Conservation (phyloP, 23 red algal species). For the Gracilaria gracilis region DNA sequence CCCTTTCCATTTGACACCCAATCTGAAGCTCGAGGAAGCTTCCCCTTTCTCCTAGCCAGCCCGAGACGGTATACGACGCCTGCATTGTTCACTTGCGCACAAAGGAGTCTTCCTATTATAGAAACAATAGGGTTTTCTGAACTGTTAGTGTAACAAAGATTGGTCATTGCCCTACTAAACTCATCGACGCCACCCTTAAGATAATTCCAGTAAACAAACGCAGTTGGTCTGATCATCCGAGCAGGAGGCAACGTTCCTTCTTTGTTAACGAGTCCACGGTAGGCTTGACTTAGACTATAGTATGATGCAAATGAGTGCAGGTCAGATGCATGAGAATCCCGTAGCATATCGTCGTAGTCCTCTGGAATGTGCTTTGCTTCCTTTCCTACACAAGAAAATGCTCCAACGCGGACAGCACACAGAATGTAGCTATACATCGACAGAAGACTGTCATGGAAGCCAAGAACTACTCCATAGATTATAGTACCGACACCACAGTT, state of each 20-base stretch:
- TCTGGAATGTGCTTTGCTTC: conserved; percentile 20
- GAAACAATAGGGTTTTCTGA: conserved; percentile 25
- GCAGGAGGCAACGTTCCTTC: conserved; percentile 7
- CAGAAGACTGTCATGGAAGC: not conserved
- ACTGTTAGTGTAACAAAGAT: conserved; percentile 6
- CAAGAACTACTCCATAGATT: conserved; percentile 1
- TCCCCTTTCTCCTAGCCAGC: not conserved
- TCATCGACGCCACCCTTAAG: conserved; percentile 39
- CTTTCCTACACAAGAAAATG: conserved; percentile 27
- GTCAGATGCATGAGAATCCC: conserved; percentile 8
- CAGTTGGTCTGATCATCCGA: conserved; percentile 24
- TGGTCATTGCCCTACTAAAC: conserved; percentile 12
- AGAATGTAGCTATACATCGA: conserved; percentile 14
- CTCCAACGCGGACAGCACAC: not conserved
- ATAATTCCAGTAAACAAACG: conserved; percentile 31
- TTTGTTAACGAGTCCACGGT: not conserved
- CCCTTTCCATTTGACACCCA: too few species aligned
- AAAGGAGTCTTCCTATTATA: conserved; percentile 19
- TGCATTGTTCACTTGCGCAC: not conserved
- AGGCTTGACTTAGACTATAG: conserved; percentile 19
- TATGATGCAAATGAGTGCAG: conserved; percentile 14
- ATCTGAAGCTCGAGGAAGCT: not conserved
- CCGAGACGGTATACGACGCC: not conserved
- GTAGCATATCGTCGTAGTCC: not conserved
- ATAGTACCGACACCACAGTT: not conserved